phyloP scores from a whole-genome alignment of 345 rosid species.

The Pistacia vera region DNA sequence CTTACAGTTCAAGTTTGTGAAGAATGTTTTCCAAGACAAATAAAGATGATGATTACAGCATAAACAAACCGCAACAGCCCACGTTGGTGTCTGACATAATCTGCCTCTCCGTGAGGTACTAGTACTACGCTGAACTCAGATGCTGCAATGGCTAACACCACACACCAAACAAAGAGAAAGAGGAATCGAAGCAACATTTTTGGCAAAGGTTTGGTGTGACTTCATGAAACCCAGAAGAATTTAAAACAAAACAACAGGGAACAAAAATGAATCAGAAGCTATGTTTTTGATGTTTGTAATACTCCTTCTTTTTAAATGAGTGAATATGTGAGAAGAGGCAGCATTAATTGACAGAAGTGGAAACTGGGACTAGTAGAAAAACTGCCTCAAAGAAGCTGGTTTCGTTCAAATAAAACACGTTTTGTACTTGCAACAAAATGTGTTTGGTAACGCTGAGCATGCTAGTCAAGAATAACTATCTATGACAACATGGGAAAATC shows the following conservation, averaged over 20 bases:
- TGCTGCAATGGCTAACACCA: slow-evolving; percentile 29
- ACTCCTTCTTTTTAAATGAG: background rate
- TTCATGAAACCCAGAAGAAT: background rate
- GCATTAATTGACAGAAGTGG: background rate
- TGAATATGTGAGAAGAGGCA: background rate
- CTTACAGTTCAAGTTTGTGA: slow-evolving; percentile 70
- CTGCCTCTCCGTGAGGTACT: slow-evolving; percentile 39
- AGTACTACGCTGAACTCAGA: slow-evolving; percentile 27
- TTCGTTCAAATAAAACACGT: too few relatives aligned
- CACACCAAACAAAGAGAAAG: slow-evolving; percentile 21
- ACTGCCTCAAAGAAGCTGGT: too few relatives aligned
- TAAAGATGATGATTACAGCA: slow-evolving; percentile 76
- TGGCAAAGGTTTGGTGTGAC: too few relatives aligned
- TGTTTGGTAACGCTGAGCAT: too few relatives aligned
- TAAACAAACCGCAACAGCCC: slow-evolving; percentile 92
- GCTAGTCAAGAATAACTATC: too few relatives aligned
- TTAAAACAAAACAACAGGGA: too few relatives aligned
- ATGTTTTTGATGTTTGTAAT: too few relatives aligned
- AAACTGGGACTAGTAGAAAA: background rate
- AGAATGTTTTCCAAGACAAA: slow-evolving; percentile 66
- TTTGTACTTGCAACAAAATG: too few relatives aligned
- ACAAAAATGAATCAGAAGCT: too few relatives aligned
- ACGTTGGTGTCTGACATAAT: slow-evolving; percentile 91
- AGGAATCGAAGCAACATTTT: slow-evolving; percentile 16
- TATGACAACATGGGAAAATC: too few relatives aligned